phyloP scores from a whole-genome alignment of 1,284 basidiomycete genomes.

The Amylostereum chailletii region DNA sequence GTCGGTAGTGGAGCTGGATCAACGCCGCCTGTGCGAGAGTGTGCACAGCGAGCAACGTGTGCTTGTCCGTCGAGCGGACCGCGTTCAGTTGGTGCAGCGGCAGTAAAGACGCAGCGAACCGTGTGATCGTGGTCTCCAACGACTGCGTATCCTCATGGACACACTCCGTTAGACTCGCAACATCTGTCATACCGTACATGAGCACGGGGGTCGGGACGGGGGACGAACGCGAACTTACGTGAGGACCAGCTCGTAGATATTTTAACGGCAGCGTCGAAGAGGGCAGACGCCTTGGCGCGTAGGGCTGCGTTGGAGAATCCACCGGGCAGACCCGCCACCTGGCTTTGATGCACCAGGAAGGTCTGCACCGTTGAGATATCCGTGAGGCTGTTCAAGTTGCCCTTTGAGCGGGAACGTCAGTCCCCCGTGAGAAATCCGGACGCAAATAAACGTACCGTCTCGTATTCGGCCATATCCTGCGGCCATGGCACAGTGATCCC shows the following conservation, averaged over 20 bases:
- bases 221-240: conserved; percentile 29
- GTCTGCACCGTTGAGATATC: conserved; percentile 49
- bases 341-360: conserved; percentile 47
- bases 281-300: conserved; percentile 65
- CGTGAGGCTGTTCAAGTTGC: conserved; percentile 39
- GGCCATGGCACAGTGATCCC: conserved; percentile 33
- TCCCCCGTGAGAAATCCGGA: conserved; percentile 8
- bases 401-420: conserved; percentile 27
- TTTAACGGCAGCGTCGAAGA: conserved; percentile 58
- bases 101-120: conserved; percentile 53
- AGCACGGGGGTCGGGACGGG: conserved; percentile 10
- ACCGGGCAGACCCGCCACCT: conserved; percentile 34
- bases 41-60: conserved; percentile 49
- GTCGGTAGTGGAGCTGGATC: conserved; percentile 55
- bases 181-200: conserved; percentile 21
- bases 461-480: conserved; percentile 27
- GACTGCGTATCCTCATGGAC: conserved; percentile 49
- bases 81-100: conserved; percentile 57
- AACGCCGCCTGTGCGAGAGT: conserved; percentile 60
- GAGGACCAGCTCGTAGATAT: conserved; percentile 52
- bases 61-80: conserved; percentile 48
- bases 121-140: conserved; percentile 52
- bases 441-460: conserved; percentile 19
- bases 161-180: conserved; percentile 30
- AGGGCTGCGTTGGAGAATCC: conserved; percentile 56